Conservation (phyloP, 73 alveolate species). For the Blepharisma stoltei region DNA sequence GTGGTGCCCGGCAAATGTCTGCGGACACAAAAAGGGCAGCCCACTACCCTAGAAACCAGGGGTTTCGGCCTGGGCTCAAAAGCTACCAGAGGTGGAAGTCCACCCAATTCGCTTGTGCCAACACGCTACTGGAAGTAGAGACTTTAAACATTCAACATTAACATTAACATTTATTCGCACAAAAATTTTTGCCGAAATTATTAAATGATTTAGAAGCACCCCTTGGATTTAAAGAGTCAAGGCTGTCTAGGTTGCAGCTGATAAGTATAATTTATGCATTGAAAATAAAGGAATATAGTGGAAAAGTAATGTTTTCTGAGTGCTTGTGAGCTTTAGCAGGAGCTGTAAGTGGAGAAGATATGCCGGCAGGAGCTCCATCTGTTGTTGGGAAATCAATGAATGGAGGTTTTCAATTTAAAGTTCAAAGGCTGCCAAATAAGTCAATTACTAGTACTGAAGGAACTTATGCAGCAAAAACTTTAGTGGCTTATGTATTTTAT, state of each 20-base stretch:
- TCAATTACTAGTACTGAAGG: not conserved
- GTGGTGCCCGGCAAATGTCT: no score
- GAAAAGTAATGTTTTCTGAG: conserved; percentile 57
- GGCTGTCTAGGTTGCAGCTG: conserved; percentile 38
- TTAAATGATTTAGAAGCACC: conserved; percentile 51
- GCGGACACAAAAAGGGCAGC: no score
- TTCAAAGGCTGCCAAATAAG: conserved; percentile 11
- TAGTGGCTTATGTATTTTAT: not conserved
- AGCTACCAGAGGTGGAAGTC: no score
- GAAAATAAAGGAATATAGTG: conserved; percentile 47
- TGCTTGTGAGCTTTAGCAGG: conserved; percentile 57
- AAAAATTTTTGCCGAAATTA: conserved; percentile 43
- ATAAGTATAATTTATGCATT: conserved; percentile 44
- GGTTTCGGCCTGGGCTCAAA: no score
- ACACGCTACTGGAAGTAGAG: no score
- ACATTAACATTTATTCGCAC: no score
- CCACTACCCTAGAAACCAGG: no score
- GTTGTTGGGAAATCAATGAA: not conserved
- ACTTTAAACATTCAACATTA: no score
- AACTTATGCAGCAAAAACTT: conserved; percentile 1
- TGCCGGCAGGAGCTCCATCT: conserved; percentile 22
- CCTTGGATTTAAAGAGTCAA: conserved; percentile 55
- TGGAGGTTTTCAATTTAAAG: not conserved
- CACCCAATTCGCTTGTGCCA: no score
- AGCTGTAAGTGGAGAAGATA: conserved; percentile 45